Conservation (phyloP, 1,139 yeast species). For the Lodderomyces jiufengensis region DNA sequence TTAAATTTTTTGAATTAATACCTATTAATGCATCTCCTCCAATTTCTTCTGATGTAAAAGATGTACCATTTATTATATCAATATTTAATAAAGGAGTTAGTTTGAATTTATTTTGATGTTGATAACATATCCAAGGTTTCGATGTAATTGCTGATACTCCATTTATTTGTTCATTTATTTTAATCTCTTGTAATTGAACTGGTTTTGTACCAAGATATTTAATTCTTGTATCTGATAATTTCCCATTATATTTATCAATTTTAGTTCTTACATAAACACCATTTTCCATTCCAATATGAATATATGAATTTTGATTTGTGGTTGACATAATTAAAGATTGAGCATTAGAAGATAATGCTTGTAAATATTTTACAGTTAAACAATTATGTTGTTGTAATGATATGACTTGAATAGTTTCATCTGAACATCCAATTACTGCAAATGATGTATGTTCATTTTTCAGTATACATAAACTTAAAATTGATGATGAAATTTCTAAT, state of each 20-base stretch:
- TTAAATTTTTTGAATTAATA: constrained; percentile 44
- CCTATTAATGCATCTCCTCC: constrained; percentile 63
- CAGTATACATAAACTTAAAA: constrained; percentile 33
- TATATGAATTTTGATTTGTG: constrained; percentile 15
- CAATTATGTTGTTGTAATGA: constrained; percentile 64
- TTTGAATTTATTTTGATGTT: constrained; percentile 26
- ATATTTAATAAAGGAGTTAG: constrained; percentile 40
- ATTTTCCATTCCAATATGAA: constrained; percentile 78
- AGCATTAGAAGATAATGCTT: constrained; percentile 62
- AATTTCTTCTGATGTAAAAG: constrained; percentile 64
- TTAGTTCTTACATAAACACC: constrained; percentile 73
- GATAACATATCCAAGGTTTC: constrained; percentile 37
- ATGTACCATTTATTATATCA: constrained; percentile 34
- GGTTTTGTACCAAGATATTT: constrained; percentile 71
- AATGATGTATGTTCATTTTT: constrained; percentile 44
- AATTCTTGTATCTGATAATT: constrained; percentile 62
- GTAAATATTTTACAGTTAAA: constrained; percentile 61
- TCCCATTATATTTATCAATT: constrained; percentile 59
- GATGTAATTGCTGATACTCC: constrained; percentile 42
- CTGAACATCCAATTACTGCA: constrained; percentile 69
- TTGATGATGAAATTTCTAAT: constrained; percentile 49
- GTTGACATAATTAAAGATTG: constrained; percentile 42
- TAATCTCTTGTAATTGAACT: constrained; percentile 45
- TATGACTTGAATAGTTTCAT: constrained; percentile 65
- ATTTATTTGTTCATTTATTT: constrained; percentile 18